phyloP scores from a whole-genome alignment of 495 filamentous ascomycete species.

The Choiromyces venosus region DNA sequence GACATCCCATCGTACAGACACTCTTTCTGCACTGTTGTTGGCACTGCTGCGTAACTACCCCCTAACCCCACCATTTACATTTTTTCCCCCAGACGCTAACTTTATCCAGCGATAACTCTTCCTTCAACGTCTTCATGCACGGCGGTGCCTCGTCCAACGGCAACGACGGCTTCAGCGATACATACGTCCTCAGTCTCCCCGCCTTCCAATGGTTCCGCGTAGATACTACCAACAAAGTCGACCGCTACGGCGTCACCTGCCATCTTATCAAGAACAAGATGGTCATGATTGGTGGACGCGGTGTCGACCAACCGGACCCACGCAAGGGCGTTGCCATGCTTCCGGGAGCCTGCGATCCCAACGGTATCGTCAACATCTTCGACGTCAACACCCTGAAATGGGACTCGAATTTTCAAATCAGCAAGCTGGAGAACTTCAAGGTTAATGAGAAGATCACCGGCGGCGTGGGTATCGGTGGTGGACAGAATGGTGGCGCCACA shows the following conservation, averaged over 20 bases:
- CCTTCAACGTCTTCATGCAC: slow-evolving; percentile 27
- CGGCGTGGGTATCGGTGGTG: slow-evolving; percentile 4
- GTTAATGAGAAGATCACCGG: slow-evolving; percentile 8
- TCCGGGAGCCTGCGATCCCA: slow-evolving; percentile 15
- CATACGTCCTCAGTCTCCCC: slow-evolving; percentile 23
- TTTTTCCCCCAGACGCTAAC: neutral
- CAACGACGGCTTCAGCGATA: slow-evolving; percentile 8
- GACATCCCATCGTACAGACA: slow-evolving; percentile 11
- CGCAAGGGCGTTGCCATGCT: neutral
- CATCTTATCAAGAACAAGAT: slow-evolving; percentile 23
- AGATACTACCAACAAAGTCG: neutral
- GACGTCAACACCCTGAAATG: slow-evolving; percentile 25
- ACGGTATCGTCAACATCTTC: slow-evolving; percentile 17
- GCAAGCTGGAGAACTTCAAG: neutral
- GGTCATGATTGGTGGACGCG: slow-evolving; percentile 16
- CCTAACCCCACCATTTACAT: neutral
- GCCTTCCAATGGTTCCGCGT: slow-evolving; percentile 20
- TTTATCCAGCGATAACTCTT: slow-evolving; percentile 18
- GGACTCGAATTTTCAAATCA: slow-evolving; percentile 10
- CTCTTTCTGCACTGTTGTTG: slow-evolving; percentile 17
- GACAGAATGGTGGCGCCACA: slow-evolving; percentile 6
- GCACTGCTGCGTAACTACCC: slow-evolving; percentile 1
- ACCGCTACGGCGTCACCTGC: slow-evolving; percentile 18
- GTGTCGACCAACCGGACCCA: slow-evolving; percentile 10
- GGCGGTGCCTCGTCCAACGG: slow-evolving; percentile 3